Evolutionary conservation across 2,329 filamentous ascomycete genomes (phyloP).

Genomic region (Claviceps maximensis): DNA sequence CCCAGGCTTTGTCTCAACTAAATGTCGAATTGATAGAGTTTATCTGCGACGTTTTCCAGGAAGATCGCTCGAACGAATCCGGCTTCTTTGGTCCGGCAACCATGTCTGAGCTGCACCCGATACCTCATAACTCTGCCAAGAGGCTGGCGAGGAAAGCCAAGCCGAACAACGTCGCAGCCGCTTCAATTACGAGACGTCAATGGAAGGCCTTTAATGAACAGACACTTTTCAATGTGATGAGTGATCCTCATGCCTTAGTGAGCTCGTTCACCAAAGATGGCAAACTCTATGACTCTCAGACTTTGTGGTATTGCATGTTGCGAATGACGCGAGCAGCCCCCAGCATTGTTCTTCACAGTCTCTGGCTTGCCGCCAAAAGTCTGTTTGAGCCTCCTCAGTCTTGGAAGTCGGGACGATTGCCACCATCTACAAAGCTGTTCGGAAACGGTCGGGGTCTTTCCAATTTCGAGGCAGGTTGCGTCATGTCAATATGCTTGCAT

Average conservation of each 20-base stretch:
- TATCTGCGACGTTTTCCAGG: slow-evolving; percentile 45
- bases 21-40: slow-evolving; percentile 45
- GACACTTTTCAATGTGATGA: slow-evolving; percentile 50
- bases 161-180: not conserved
- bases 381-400: slow-evolving; percentile 43
- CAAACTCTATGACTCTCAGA: slow-evolving; percentile 45
- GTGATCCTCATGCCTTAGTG: slow-evolving; percentile 40
- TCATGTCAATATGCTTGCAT: slow-evolving; percentile 49
- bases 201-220: slow-evolving; percentile 53
- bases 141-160: slow-evolving; percentile 7
- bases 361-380: slow-evolving; percentile 48
- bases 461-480: slow-evolving; percentile 35
- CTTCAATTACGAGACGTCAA: slow-evolving; percentile 19
- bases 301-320: slow-evolving; percentile 50
- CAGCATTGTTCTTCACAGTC: slow-evolving; percentile 46
- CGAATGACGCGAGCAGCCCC: slow-evolving; percentile 44
- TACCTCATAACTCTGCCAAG: slow-evolving; percentile 4
- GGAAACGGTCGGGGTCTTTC: slow-evolving; percentile 13
- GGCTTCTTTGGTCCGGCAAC: slow-evolving; percentile 29
- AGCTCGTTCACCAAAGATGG: slow-evolving; percentile 42
- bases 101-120: slow-evolving; percentile 7
- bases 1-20: slow-evolving; percentile 43
- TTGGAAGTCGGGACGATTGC: slow-evolving; percentile 26
- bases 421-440: slow-evolving; percentile 6
- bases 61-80: slow-evolving; percentile 39